Percentiles rank a stretch among this genome's conserved stretches.
phyloP scores from a whole-genome alignment of 2,329 filamentous ascomycete species.

The Phialophora tarda region DNA sequence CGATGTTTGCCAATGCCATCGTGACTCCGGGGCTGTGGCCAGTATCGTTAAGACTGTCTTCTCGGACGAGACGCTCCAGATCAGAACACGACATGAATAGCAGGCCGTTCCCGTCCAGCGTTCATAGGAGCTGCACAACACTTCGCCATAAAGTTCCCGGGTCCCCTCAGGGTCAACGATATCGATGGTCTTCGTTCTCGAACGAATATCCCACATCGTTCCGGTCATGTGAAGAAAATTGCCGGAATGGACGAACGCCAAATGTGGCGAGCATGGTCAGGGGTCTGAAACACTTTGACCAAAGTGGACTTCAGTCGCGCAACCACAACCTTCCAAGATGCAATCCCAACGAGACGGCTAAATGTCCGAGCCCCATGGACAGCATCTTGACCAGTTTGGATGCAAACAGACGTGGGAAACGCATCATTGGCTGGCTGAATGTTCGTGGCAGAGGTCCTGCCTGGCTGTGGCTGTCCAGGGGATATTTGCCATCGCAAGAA shows the following conservation, averaged over 20 bases:
- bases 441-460: background rate
- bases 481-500: background rate
- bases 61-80: background rate
- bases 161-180: too few relatives aligned
- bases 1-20: background rate
- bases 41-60: background rate
- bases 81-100: background rate
- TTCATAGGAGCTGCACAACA: background rate
- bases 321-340: slow-evolving; percentile 3
- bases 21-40: background rate
- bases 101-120: too few relatives aligned
- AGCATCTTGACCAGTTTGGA: background rate
- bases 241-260: background rate
- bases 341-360: background rate
- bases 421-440: background rate
- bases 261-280: slow-evolving; percentile 1
- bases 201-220: background rate
- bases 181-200: background rate
- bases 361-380: background rate
- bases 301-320: background rate
- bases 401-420: background rate
- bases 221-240: slow-evolving; percentile 1
- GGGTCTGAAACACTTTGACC: slow-evolving; percentile 9
- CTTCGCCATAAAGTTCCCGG: background rate
- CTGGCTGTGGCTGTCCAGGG: background rate